A percentile compares a stretch with the other conserved stretches of the same genome.
These are phyloP conservation scores for Fereydounia khargensis DNA, from an alignment of 1,284 basidiomycete species.

Conservation along the genomic window DNA sequence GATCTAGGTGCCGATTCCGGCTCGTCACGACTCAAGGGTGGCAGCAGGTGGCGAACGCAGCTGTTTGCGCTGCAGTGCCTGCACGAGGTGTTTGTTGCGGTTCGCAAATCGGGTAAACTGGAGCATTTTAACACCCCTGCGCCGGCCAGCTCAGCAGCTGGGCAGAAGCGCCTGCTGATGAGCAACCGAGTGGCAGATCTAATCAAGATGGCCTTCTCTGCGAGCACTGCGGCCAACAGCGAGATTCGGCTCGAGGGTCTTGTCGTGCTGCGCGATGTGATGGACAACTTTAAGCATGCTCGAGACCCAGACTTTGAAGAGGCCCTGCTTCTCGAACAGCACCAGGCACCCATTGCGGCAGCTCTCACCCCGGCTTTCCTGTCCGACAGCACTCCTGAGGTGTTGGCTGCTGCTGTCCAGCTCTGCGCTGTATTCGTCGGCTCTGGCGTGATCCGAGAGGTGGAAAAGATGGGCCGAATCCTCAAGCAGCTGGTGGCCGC, in stretches of 20 bases:
- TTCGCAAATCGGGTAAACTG: slow-evolving; percentile 66
- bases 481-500: slow-evolving; percentile 76
- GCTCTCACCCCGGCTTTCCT: slow-evolving; percentile 97
- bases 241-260: slow-evolving; percentile 93
- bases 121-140: slow-evolving; percentile 63
- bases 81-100: slow-evolving; percentile 80
- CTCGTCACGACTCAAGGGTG: slow-evolving; percentile 15
- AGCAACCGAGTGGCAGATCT: slow-evolving; percentile 83
- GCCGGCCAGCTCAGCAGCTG: slow-evolving; percentile 63
- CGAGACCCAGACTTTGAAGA: slow-evolving; percentile 92
- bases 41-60: slow-evolving; percentile 84
- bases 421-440: slow-evolving; percentile 94
- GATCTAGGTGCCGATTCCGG: slow-evolving; percentile 34
- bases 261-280: slow-evolving; percentile 83
- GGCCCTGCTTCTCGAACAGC: slow-evolving; percentile 88
- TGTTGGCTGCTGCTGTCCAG: slow-evolving; percentile 84
- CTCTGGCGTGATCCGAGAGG: slow-evolving; percentile 89
- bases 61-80: slow-evolving; percentile 90
- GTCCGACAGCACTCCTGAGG: slow-evolving; percentile 90
- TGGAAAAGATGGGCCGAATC: slow-evolving; percentile 87
- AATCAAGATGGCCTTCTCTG: slow-evolving; percentile 96
- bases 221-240: slow-evolving; percentile 89
- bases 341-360: slow-evolving; percentile 96
- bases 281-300: slow-evolving; percentile 81
- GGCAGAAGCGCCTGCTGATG: slow-evolving; percentile 63